Conservation (phyloP, 1,139 yeast species). For the Yamadazyma atlantica region DNA sequence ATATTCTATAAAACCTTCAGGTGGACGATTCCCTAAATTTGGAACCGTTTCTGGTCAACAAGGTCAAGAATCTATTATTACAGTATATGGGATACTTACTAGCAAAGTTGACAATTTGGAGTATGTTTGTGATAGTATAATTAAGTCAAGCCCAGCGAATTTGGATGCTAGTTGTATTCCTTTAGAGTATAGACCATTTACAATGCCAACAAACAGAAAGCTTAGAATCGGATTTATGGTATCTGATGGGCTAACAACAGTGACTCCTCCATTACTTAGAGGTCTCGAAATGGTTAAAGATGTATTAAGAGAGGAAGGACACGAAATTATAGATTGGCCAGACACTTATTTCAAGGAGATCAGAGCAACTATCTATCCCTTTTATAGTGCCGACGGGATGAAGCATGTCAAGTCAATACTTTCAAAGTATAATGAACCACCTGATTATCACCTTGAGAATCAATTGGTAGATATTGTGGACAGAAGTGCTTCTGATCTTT, state of each 20-base stretch:
- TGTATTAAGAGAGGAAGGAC: constrained; percentile 3
- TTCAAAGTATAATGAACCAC: constrained; percentile 11
- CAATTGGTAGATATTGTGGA: constrained; percentile 8
- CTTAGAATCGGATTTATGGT: constrained; percentile 8
- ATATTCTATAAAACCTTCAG: constrained; percentile 66
- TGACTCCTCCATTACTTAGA: constrained; percentile 9
- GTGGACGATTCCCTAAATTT: constrained; percentile 51
- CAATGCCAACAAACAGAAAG: constrained; percentile 19
- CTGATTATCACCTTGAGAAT: constrained; percentile 10
- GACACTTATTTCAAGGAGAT: constrained; percentile 13
- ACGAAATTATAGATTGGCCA: constrained; percentile 15
- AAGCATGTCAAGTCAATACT: constrained; percentile 12
- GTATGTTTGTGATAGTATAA: constrained; percentile 23
- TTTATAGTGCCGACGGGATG: constrained; percentile 15
- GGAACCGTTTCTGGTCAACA: constrained; percentile 53
- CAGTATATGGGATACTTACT: constrained; percentile 61
- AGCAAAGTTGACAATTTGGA: constrained; percentile 60
- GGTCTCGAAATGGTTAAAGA: constrained; percentile 3
- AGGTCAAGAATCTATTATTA: constrained; percentile 55
- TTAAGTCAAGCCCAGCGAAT: constrained; percentile 17
- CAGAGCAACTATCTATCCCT: constrained; percentile 14
- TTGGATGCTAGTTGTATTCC: constrained; percentile 17
- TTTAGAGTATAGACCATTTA: constrained; percentile 18
- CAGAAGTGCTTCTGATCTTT: constrained; percentile 12
- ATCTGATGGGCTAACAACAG: constrained; percentile 1